These are phyloP conservation scores for Acanthamoeba lenticulata DNA, from an alignment of 208 protist genomes.

Conservation along the genomic window DNA sequence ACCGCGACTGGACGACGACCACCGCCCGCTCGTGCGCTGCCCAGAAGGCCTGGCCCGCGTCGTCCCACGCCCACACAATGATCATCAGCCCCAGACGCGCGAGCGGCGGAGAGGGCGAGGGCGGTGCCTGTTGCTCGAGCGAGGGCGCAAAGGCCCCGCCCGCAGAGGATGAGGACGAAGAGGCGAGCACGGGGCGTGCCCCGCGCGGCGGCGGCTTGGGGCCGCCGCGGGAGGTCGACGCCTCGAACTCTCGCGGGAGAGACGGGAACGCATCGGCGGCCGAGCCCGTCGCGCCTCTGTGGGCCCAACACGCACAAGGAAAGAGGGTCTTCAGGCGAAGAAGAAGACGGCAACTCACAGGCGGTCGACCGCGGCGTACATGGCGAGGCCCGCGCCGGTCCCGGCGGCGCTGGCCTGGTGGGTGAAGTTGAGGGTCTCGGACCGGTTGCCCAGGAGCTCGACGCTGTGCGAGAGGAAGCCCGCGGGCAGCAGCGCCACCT, in stretches of 20 bases:
- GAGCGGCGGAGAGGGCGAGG: too few relatives aligned
- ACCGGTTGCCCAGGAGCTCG: neutral
- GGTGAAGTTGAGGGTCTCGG: neutral
- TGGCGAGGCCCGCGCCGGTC: neutral
- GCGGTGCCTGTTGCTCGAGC: too few relatives aligned
- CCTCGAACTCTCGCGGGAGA: neutral
- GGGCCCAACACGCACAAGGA: too few relatives aligned
- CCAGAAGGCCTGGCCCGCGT: neutral
- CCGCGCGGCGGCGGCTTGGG: neutral
- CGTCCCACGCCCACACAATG: too few relatives aligned
- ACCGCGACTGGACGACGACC: neutral
- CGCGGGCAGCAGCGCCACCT: neutral
- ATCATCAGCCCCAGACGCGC: neutral
- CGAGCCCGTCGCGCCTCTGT: too few relatives aligned
- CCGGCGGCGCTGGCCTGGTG: neutral
- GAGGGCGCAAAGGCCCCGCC: too few relatives aligned
- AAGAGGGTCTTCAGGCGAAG: too few relatives aligned
- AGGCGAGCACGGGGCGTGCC: too few relatives aligned
- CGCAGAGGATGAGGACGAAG: too few relatives aligned
- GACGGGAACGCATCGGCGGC: neutral
- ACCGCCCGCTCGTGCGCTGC: neutral
- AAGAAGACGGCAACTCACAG: too few relatives aligned
- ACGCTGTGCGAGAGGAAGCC: neutral
- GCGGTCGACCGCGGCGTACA: neutral
- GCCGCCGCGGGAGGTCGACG: neutral